Evolutionary conservation across 306 rosid species (phyloP).

Genomic region (Sesbania bispinosa): DNA sequence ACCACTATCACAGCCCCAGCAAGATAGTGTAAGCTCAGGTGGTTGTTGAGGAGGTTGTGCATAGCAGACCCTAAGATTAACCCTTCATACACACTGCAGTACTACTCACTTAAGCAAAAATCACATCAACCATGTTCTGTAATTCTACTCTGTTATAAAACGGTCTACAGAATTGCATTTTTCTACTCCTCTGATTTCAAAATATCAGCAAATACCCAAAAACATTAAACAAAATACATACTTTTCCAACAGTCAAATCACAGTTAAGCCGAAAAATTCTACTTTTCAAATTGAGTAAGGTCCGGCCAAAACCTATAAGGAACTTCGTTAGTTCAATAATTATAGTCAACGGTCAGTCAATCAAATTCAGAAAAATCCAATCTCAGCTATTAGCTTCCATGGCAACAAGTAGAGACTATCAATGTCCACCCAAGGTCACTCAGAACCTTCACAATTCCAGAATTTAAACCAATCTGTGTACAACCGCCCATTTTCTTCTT

Average conservation of each 20-base stretch:
- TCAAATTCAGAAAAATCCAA: conserved; percentile 11
- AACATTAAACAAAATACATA: neutral
- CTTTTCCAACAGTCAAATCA: conserved; percentile 5
- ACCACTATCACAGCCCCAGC: neutral
- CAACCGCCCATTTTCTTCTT: neutral
- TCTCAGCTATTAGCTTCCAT: neutral
- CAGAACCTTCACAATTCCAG: neutral
- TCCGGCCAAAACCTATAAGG: conserved; percentile 2
- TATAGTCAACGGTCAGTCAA: neutral
- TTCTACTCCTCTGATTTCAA: neutral
- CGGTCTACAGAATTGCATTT: neutral
- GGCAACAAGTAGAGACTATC: neutral
- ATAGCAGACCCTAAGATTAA: neutral
- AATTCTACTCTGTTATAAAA: conserved; percentile 1
- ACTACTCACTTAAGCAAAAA: too few relatives aligned
- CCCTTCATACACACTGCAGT: neutral
- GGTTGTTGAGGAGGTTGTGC: neutral
- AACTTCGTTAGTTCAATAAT: neutral
- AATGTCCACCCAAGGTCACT: neutral
- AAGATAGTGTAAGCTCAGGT: neutral
- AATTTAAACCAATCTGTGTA: neutral
- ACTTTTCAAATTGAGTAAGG: neutral
- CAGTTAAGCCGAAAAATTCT: neutral
- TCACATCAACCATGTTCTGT: neutral
- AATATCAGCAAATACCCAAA: conserved; percentile 5